Evolutionary conservation across 2,329 filamentous ascomycete genomes (phyloP), one percentile per base, ranked within the genome.

Genomic region (Aspergillus quadrilineatus): DNA sequence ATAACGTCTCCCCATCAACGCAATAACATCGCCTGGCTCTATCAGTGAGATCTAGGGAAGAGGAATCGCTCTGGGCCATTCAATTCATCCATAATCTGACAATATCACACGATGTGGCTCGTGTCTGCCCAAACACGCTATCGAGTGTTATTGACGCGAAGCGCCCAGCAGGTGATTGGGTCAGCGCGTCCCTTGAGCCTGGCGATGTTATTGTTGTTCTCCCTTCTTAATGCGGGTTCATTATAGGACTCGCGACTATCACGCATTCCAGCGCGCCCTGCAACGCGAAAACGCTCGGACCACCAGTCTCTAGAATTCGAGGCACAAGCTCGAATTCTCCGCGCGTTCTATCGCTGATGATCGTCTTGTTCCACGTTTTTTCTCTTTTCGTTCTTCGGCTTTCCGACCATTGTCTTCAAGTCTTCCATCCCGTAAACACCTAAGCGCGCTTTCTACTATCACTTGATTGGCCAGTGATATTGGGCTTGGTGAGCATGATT

Each of bases 251-350:
- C 62, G 60, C 58, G 62, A 58, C 62, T 53, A 48, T 57, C 60
- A 55, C 22, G 22, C 22, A 22, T 22, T 22, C 22, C 22, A 22
- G 22, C 22, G 22, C 22, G 22, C 22, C 22, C 22, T 22, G 22
- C 22, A 22, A 66, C 62, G 45, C 60, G 60, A 60, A 50, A 56
- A 58, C 56, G 60, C 61, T 61, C 52, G 58, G 61, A 57, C 61
- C 61, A 60, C 30, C 34, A 14, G 36, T 39, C 17, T 37, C 32
- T 14, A 15, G 30, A 7, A 10, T 26, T 15, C 44, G 17, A 26
- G 12, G 29, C 26, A 37, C 17, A 22, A n/a, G n/a, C 34, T 26
- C 2, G n/a, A 53, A 53, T 41, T 53, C 50, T 36, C 50, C 50
- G 50, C 37, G 36, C 37, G 17, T 43, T 50, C 14, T 42, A 42